Evolutionary conservation across 1,139 yeast genomes (phyloP).

Genomic region (Protomyces arabidopsidicola): DNA sequence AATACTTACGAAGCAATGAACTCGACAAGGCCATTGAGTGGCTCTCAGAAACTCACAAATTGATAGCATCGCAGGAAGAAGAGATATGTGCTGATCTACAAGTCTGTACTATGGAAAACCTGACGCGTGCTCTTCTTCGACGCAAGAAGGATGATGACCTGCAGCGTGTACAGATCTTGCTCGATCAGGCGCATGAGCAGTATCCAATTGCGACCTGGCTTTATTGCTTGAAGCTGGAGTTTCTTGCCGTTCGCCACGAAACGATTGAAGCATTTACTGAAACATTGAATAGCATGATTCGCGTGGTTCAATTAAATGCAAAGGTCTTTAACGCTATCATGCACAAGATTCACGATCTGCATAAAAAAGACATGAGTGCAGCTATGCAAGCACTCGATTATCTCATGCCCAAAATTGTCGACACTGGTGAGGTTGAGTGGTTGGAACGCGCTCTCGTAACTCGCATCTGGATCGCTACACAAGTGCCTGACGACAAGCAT

Average conservation of each 20-base stretch:
- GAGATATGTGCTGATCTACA: conserved; percentile 3
- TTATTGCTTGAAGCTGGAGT: conserved; percentile 2
- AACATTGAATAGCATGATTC: conserved; percentile 14
- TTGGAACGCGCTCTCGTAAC: conserved; percentile 28
- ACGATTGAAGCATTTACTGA: neutral
- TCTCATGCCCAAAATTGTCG: conserved; percentile 13
- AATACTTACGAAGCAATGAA: neutral
- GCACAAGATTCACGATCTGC: conserved; percentile 8
- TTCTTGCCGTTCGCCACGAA: neutral
- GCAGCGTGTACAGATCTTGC: neutral
- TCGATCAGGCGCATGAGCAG: conserved; percentile 13
- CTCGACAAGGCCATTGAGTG: conserved; percentile 5
- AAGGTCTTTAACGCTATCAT: conserved; percentile 3
- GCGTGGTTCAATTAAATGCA: conserved; percentile 3
- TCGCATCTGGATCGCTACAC: conserved; percentile 26
- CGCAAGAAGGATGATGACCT: conserved; percentile 3
- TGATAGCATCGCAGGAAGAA: neutral
- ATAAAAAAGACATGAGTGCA: neutral
- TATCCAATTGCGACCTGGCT: conserved; percentile 21
- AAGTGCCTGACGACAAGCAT: neutral
- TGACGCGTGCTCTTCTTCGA: conserved; percentile 9
- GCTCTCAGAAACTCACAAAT: conserved; percentile 1
- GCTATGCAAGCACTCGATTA: conserved; percentile 9
- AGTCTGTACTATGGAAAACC: conserved; percentile 6
- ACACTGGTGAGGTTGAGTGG: conserved; percentile 18